Evolutionary conservation across 345 rosid species (phyloP).

Genomic region (Combretum micranthum): DNA sequence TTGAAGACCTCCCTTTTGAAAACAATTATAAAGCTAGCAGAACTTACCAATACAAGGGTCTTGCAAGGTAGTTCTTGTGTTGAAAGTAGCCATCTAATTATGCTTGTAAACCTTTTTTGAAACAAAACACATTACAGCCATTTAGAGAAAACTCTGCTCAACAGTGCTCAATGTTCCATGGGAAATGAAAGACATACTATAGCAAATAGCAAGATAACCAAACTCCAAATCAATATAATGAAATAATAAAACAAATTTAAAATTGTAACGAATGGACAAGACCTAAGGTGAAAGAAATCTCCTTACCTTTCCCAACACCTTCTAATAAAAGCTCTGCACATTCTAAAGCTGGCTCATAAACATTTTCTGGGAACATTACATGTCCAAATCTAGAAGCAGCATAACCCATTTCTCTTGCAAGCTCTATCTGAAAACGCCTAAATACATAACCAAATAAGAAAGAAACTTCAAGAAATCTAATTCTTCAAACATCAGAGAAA

Average conservation of each 20-base stretch:
- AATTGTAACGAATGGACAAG: not conserved
- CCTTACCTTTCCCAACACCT: slow-evolving; percentile 85
- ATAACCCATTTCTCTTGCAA: slow-evolving; percentile 94
- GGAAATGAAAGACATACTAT: no score
- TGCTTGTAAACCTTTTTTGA: no score
- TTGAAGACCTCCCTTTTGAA: no score
- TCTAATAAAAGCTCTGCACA: slow-evolving; percentile 86
- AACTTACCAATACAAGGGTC: not conserved
- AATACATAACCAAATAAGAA: slow-evolving; percentile 43
- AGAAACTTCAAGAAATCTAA: slow-evolving; percentile 33
- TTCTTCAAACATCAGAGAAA: not conserved
- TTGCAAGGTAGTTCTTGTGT: no score
- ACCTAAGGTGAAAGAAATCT: slow-evolving; percentile 2
- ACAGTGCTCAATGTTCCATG: no score
- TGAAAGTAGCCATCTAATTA: no score
- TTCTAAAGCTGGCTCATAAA: slow-evolving; percentile 82
- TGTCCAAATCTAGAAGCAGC: slow-evolving; percentile 97
- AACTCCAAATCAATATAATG: not conserved
- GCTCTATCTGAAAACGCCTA: slow-evolving; percentile 95
- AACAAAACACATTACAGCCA: no score
- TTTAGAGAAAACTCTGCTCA: no score
- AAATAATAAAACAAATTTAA: not conserved
- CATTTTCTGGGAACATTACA: slow-evolving; percentile 99
- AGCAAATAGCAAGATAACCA: no score
- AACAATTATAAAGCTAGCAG: not conserved